phyloP scores from a whole-genome alignment of 2,329 filamentous ascomycete species.

The Purpureocillium lavendulum region DNA sequence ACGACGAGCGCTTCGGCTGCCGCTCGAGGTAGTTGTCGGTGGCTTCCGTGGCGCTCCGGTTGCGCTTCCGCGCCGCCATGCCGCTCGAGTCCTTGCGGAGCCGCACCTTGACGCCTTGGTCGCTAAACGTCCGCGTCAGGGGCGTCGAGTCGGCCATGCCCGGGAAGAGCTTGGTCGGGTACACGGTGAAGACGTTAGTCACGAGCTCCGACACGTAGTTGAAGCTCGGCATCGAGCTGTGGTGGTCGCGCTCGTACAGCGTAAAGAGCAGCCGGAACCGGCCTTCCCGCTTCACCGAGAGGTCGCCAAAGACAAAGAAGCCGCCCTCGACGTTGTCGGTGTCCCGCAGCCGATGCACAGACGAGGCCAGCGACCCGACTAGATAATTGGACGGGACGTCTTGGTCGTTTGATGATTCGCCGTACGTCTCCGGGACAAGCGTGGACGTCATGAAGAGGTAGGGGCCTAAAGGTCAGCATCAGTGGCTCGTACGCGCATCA shows the following conservation, averaged over 20 bases:
- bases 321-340: slow-evolving; percentile 68
- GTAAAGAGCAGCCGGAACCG: slow-evolving; percentile 67
- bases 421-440: slow-evolving; percentile 31
- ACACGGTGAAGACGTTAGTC: slow-evolving; percentile 58
- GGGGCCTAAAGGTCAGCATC: slow-evolving; percentile 25
- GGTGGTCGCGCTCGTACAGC: slow-evolving; percentile 45
- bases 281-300: slow-evolving; percentile 70
- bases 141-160: slow-evolving; percentile 77
- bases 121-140: slow-evolving; percentile 73
- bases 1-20: slow-evolving; percentile 12
- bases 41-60: slow-evolving; percentile 15
- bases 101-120: slow-evolving; percentile 77
- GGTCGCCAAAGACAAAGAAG: slow-evolving; percentile 86
- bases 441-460: slow-evolving; percentile 40
- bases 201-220: slow-evolving; percentile 22
- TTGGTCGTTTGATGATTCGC: slow-evolving; percentile 24
- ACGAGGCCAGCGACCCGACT: slow-evolving; percentile 69
- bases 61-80: slow-evolving; percentile 39
- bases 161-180: slow-evolving; percentile 60
- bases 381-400: slow-evolving; percentile 39
- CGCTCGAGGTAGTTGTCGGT: slow-evolving; percentile 9
- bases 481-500: background rate
- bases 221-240: slow-evolving; percentile 10
- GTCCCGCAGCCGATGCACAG: slow-evolving; percentile 75
- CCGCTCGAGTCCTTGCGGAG: slow-evolving; percentile 74